Evolutionary conservation across 495 filamentous ascomycete species (phyloP), one percentile per base, ranked within the genome.

Genomic region (Penicillium samsonianum): DNA sequence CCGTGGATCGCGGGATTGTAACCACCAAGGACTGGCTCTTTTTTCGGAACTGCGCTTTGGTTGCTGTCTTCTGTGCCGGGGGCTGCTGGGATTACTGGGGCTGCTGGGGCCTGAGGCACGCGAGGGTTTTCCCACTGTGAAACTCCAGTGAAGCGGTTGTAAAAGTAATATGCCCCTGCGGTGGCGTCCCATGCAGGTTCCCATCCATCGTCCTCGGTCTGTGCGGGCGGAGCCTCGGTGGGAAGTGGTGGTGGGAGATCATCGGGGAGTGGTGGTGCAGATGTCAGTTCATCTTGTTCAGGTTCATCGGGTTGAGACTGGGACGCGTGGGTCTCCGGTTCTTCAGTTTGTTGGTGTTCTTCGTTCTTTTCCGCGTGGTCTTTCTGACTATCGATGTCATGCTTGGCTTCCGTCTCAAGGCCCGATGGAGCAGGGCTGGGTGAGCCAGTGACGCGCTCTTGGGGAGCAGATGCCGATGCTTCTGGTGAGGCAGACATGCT

Each of bases 1-100:
- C 94, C 94, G 69, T 98, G 94, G 46, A 98, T 93, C 23, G 91
- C 89, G 3, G 94, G 94, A 65, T 97, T 94, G 77, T 98, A 98
- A 57, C 92, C 90, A 22, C 87, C 87, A 4, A 82, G 73, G 5
- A 63, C 62, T 17, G 76, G 63, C 4, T 69, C 54, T 50, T 67
- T 59, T 28, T 71, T 40, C 17, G 55, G 49, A 26, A 35, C 47
- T 23, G 46, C 31, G 19, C 45, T 53, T 42, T 58, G 54, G 7
- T 67, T 58, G 51, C 38, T 55, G 11, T 65, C 58, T 23, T 63
- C 66, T 17, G 72, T 62, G 20, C 69, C 65, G 22, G 64, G 55
- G 23, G 60, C 61, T 28, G 69, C 50, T 12, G 67, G 58, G 17
- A 57, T 33, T 10, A 65, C 51, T 26, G 68, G 41, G 12, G 67